Base-by-base conservation (phyloP, 768 basidiomycete species). In the Leccinellum rugosiceps region DNA sequence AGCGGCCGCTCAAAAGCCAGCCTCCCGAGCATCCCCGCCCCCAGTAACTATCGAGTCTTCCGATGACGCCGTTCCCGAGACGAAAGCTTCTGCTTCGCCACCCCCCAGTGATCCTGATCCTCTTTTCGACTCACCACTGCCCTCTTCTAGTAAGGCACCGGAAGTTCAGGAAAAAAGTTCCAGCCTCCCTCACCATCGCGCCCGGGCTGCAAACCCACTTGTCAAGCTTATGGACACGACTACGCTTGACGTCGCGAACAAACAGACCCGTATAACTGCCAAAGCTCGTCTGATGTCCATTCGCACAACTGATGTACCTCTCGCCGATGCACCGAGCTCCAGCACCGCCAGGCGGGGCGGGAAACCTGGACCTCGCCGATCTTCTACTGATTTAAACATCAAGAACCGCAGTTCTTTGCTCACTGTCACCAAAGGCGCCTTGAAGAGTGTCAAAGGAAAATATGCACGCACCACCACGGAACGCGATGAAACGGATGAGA, bases 351-450 rank as follows among this genome's bases (percentile, higher is more conserved):
- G 56, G 51, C 62, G 59, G 26, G 58, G 64, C 30, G 45, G 60
- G 31, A 79, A 75, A 58, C 77, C 82, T 35, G 82, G 80, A n/a
- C 80, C 81, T 25, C 79, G 80, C 28, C 78, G 78, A 30, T 79
- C 80, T 4, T 83, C 84, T 13, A 62, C 72, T 25, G 78, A 80
- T 8, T 57, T 80, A 31, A 35, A 68, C 32, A 66, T 58, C 49
- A 78, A 73, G 55, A 77, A 70, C 48, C 76, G 73, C 30, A 83
- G 79, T 56, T 85, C 86, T 15, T 68, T 86, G 13, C 72, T 86
- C 53, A 83, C 79, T 6, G 77, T 74, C 19, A 70, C 78, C 8
- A 86, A 83, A 64, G 84, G 85, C 31, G 62, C 68, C 11, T 63
- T 84, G 30, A 81, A 79, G 60, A 80, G 77, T 5, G 69, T 83